Conservation (phyloP, 306 rosid genomes). For the Hippophae rhamnoides region DNA sequence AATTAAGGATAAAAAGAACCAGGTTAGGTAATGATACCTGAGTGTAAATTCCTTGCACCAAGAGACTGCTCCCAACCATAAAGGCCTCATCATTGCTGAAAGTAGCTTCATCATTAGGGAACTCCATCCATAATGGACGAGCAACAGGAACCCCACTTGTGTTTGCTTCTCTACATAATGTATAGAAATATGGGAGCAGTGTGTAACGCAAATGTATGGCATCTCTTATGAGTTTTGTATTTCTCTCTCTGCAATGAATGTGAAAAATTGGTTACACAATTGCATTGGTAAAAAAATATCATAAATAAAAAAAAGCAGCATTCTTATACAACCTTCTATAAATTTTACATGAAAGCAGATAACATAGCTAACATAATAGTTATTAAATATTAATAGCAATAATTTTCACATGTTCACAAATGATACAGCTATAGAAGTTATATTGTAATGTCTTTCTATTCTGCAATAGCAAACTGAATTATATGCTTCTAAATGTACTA, state of each 20-base stretch:
- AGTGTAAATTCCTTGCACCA: conserved; percentile 89
- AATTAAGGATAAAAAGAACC: neutral
- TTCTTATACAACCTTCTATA: too few species aligned
- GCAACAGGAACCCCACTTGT: conserved; percentile 71
- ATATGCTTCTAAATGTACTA: too few species aligned
- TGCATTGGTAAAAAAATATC: neutral
- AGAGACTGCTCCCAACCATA: conserved; percentile 82
- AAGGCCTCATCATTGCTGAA: conserved; percentile 89
- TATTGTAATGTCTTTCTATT: too few species aligned
- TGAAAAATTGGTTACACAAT: conserved; percentile 15
- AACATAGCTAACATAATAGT: too few species aligned
- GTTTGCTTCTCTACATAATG: conserved; percentile 88
- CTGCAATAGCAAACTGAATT: too few species aligned
- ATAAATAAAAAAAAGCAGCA: neutral
- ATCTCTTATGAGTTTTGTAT: conserved; percentile 67
- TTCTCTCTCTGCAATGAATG: conserved; percentile 57
- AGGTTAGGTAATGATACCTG: conserved; percentile 40
- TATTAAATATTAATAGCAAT: too few species aligned
- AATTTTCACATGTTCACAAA: too few species aligned
- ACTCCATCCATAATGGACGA: conserved; percentile 98
- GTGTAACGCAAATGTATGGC: conserved; percentile 76
- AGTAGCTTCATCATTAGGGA: conserved; percentile 86
- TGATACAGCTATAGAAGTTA: too few species aligned
- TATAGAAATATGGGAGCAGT: conserved; percentile 82
- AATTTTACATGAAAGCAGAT: too few species aligned